Percentiles rank a stretch among this genome's conserved stretches.
Evolutionary conservation across 1,284 basidiomycete genomes (phyloP).

Genomic region (Salmacisia buchloeana): DNA sequence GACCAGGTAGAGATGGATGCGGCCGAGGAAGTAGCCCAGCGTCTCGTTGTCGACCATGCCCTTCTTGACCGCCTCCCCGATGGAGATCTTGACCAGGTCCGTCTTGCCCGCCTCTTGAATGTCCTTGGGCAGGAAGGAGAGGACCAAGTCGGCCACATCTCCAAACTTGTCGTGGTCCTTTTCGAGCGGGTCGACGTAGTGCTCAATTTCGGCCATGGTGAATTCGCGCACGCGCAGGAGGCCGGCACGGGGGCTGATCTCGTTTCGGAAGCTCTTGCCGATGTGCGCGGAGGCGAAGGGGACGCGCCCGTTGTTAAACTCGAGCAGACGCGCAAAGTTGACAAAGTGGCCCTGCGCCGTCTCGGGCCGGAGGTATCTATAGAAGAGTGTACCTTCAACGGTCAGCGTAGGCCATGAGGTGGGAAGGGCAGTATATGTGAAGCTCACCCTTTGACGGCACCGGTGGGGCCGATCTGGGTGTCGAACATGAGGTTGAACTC

Average conservation of each 20-base stretch:
- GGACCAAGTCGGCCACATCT: slow-evolving; percentile 70
- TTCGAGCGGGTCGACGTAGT: slow-evolving; percentile 91
- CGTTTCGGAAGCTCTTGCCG: slow-evolving; percentile 93
- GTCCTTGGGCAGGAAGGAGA: slow-evolving; percentile 75
- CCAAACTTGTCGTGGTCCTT: slow-evolving; percentile 80
- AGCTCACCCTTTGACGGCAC: slow-evolving; percentile 76
- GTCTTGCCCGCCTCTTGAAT: slow-evolving; percentile 74
- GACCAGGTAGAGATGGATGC: slow-evolving; percentile 82
- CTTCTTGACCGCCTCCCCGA: slow-evolving; percentile 79
- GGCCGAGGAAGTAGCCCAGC: slow-evolving; percentile 90
- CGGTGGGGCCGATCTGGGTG: slow-evolving; percentile 92
- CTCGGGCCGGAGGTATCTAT: slow-evolving; percentile 80
- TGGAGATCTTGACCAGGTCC: slow-evolving; percentile 63
- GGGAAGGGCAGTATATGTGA: background rate
- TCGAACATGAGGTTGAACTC: slow-evolving; percentile 99
- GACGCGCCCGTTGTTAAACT: slow-evolving; percentile 94
- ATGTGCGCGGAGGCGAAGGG: slow-evolving; percentile 98
- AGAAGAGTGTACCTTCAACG: no score
- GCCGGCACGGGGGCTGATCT: slow-evolving; percentile 93
- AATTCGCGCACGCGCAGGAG: slow-evolving; percentile 96
- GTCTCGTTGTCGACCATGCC: slow-evolving; percentile 94
- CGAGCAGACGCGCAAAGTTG: slow-evolving; percentile 92
- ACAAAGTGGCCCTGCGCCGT: slow-evolving; percentile 99
- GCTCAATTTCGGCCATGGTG: slow-evolving; percentile 99
- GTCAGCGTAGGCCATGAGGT: no score